Conservation (phyloP, 108 stramenopile genomes). For the Fragilaria radians region DNA sequence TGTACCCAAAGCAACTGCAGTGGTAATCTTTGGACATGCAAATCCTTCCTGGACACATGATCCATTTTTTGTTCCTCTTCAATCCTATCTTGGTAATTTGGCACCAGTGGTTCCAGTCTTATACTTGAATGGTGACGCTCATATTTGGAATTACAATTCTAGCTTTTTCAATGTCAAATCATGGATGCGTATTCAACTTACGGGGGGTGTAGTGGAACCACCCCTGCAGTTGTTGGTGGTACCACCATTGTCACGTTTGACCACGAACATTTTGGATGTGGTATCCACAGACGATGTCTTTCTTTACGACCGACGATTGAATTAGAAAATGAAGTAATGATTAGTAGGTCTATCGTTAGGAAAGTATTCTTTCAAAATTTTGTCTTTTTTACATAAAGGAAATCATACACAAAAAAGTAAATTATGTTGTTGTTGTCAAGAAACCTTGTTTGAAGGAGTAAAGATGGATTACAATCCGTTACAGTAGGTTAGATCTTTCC, state of each 20-base stretch:
- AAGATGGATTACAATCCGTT: no score
- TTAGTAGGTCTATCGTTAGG: no score
- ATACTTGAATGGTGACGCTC: constrained; percentile 29
- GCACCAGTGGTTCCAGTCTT: constrained; percentile 16
- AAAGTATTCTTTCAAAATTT: no score
- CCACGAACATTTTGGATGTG: no score
- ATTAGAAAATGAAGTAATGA: not conserved
- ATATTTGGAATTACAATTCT: constrained; percentile 20
- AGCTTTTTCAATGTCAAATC: constrained; percentile 8
- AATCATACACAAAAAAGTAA: no score
- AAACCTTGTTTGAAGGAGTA: no score
- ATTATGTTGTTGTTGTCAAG: no score
- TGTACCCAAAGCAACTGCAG: constrained; percentile 2
- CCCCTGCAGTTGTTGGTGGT: constrained; percentile 17
- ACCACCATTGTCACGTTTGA: no score
- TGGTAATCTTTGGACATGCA: constrained; percentile 31
- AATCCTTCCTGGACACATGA: constrained; percentile 12
- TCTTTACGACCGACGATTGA: constrained; percentile 3
- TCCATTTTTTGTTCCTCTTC: constrained; percentile 19
- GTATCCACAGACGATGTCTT: not conserved
- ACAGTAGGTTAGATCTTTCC: no score
- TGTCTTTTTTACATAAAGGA: no score
- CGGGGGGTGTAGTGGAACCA: constrained; percentile 26
- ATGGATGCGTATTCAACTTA: constrained; percentile 21
- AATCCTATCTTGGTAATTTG: constrained; percentile 6